Evolutionary conservation across 2,329 filamentous ascomycete genomes (phyloP).

Genomic region (Orbilia brochopaga): DNA sequence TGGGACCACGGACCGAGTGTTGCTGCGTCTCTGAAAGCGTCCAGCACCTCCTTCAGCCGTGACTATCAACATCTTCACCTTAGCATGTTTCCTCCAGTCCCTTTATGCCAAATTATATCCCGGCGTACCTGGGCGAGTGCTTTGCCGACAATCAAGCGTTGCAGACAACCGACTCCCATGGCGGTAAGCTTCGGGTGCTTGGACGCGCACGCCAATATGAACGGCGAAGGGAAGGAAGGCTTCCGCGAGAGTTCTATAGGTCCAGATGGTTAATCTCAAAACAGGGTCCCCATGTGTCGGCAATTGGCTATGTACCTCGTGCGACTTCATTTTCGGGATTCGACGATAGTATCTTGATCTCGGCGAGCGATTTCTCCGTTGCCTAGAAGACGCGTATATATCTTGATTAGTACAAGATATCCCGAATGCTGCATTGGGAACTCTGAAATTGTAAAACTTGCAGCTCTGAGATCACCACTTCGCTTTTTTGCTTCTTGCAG

Average conservation of each 20-base stretch:
- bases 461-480: slow-evolving; percentile 84
- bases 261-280: slow-evolving; percentile 52
- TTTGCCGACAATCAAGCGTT: slow-evolving; percentile 81
- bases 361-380: slow-evolving; percentile 89
- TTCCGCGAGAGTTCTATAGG: slow-evolving; percentile 77
- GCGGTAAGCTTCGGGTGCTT: slow-evolving; percentile 88
- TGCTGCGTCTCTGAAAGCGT: slow-evolving; percentile 84
- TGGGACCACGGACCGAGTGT: slow-evolving; percentile 52
- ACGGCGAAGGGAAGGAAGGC: slow-evolving; percentile 86
- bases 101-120: background rate
- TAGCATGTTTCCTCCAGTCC: background rate
- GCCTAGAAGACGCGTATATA: slow-evolving; percentile 64
- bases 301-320: slow-evolving; percentile 57
- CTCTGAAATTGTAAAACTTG: slow-evolving; percentile 58
- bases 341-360: slow-evolving; percentile 76
- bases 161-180: slow-evolving; percentile 85
- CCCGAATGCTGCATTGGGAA: slow-evolving; percentile 8
- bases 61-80: slow-evolving; percentile 60
- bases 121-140: slow-evolving; percentile 68
- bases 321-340: slow-evolving; percentile 77
- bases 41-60: slow-evolving; percentile 82
- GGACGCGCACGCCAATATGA: slow-evolving; percentile 88
- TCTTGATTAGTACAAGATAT: slow-evolving; percentile 15
- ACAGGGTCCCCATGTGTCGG: background rate
- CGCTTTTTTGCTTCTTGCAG: slow-evolving; percentile 96